Conservation (phyloP, 495 filamentous ascomycete genomes). For the Pyrenula massariospora region DNA sequence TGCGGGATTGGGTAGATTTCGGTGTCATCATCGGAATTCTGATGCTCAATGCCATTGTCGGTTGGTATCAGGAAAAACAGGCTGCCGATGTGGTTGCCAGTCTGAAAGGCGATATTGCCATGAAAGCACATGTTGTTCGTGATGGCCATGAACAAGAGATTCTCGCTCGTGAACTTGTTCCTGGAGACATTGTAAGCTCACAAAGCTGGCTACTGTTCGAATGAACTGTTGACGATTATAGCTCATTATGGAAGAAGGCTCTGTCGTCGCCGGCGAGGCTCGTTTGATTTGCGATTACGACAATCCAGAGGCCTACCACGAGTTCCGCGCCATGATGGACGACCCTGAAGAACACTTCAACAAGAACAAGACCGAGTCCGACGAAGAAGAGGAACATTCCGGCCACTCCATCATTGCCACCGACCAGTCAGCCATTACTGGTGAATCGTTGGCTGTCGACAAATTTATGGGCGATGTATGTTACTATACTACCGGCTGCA, state of each 20-base stretch:
- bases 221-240: constrained; percentile 12
- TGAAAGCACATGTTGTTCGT: constrained; percentile 62
- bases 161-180: constrained; percentile 67
- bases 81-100: constrained; percentile 72
- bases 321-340: constrained; percentile 44
- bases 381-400: constrained; percentile 42
- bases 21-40: constrained; percentile 81
- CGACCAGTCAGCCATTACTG: constrained; percentile 68
- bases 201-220: not conserved
- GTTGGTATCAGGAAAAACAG: constrained; percentile 84
- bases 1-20: constrained; percentile 74
- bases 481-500: constrained; percentile 71
- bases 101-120: constrained; percentile 75
- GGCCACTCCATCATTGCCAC: constrained; percentile 54
- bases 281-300: constrained; percentile 68
- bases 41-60: constrained; percentile 64
- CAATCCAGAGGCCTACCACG: constrained; percentile 57
- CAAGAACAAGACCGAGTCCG: constrained; percentile 53
- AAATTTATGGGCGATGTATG: constrained; percentile 63
- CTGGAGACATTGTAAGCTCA: constrained; percentile 67
- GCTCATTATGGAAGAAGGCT: constrained; percentile 64
- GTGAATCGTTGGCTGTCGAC: constrained; percentile 67
- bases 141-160: constrained; percentile 62
- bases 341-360: constrained; percentile 41
- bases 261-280: constrained; percentile 62